These are phyloP conservation scores for Pholiota conissans DNA, from an alignment of 768 basidiomycete species.

Conservation along the genomic window DNA sequence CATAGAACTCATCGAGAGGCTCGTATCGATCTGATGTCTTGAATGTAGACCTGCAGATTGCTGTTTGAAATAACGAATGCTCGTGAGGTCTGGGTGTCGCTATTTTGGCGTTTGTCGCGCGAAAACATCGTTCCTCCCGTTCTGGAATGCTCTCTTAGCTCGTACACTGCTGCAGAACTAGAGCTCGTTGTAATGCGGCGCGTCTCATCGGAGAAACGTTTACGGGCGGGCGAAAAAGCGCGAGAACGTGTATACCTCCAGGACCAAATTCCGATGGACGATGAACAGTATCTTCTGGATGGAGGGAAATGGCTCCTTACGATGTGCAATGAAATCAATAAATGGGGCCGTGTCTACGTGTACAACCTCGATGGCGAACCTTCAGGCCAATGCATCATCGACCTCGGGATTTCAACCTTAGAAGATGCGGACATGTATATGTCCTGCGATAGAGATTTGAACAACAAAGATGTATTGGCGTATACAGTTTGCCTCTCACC, in stretches of 20 bases:
- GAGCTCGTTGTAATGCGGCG: not conserved
- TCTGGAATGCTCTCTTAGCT: not conserved
- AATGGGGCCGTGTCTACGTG: not conserved
- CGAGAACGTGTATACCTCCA: not conserved
- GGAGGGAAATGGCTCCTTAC: not conserved
- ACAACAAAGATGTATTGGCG: not conserved
- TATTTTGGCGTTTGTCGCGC: not conserved
- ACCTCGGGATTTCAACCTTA: not conserved
- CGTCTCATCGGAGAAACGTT: not conserved
- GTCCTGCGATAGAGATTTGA: not conserved
- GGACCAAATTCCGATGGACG: not conserved
- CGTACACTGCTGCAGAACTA: not conserved
- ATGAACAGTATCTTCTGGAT: not conserved
- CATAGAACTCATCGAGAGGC: not conserved
- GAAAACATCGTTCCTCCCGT: not conserved
- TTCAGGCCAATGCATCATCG: not conserved
- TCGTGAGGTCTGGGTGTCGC: not conserved
- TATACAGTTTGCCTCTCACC: not conserved
- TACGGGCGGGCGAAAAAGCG: not conserved
- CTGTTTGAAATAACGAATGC: not conserved
- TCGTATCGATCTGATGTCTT: not conserved
- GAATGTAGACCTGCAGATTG: not conserved
- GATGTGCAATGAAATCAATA: not conserved
- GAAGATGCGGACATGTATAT: not conserved
- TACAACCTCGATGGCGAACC: not conserved